Evolutionary conservation across 1,284 basidiomycete genomes (phyloP), one percentile per base, ranked within the genome.

Genomic region (Boletellus deceptivus): DNA sequence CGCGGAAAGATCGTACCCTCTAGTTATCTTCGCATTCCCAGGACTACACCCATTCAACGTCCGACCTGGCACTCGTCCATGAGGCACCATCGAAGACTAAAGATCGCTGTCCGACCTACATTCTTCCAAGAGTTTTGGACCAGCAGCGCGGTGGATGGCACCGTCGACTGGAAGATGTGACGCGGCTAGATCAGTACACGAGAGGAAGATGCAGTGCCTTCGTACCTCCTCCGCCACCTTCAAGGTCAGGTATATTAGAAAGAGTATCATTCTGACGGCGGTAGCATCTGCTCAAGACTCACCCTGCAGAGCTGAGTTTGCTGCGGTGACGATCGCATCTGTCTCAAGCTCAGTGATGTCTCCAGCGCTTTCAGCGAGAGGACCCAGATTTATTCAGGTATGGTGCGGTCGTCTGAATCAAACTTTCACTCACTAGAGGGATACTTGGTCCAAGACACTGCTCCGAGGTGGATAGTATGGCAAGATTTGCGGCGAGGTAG

Each of bases 261-360:
- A 33, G 14, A 16, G 37, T 17, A 31, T 18, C 20, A 6, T 16
- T n/a, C 11, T 11, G n/a, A 4, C 39, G 43, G 25, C 48, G n/a
- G 10, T 2, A 17, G 41, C 49, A 40, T 36, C 22, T 13, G 43
- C n/a, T 14, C 38, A 24, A 46, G 38, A 29, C 61, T 49, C n/a
- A 52, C 93, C 93, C 37, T 90, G 74, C 22, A 96, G 73, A 38
- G 79, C 80, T 46, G 75, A 75, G 66, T 94, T 93, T 5, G 92
- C 92, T 8, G 93, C 93, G 63, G 95, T 96, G 46, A 95, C 92
- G 53, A 96, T 89, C 24, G 84, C 78, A 64, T 93, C 90, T 9
- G 89, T 71, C 44, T 82, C 72, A 24, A 92, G 66, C 53, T 75
- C 72, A 7, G 90, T 92, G 54, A 93, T 91, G 65, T 92, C 86